phyloP scores from a whole-genome alignment of 2,329 filamentous ascomycete species.

The Diaporthe sp. region DNA sequence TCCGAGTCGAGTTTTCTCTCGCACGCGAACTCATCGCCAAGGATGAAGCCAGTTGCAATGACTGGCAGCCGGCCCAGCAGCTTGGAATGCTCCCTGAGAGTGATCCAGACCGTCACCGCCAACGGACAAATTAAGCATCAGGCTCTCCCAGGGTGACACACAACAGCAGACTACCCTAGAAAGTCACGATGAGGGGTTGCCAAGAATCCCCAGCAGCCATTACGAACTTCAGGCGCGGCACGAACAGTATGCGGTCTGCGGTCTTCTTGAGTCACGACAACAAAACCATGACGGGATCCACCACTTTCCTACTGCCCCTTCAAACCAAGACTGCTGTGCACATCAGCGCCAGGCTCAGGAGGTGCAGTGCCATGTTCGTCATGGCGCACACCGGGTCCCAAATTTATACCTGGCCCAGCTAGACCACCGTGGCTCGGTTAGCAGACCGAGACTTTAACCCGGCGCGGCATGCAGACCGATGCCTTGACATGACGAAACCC shows the following conservation, averaged over 20 bases:
- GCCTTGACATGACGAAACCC: constrained; percentile 34
- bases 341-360: not conserved
- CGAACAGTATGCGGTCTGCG: not conserved
- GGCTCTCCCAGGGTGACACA: not conserved
- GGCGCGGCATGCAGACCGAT: constrained; percentile 11
- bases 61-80: constrained; percentile 2
- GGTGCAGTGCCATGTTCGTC: not conserved
- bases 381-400: not conserved
- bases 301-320: not conserved
- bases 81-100: not conserved
- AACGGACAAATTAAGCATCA: not conserved
- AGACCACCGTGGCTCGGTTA: constrained; percentile 10
- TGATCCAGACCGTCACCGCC: not conserved
- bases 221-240: not conserved
- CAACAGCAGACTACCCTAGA: not conserved
- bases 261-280: not conserved
- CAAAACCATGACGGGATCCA: not conserved
- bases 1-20: constrained; percentile 20
- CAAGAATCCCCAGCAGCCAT: not conserved
- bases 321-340: not conserved
- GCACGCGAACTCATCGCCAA: not conserved
- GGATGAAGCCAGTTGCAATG: constrained; percentile 10
- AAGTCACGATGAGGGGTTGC: constrained; percentile 5
- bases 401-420: constrained; percentile 21
- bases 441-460: constrained; percentile 8